Percentiles rank a stretch among this genome's conserved stretches.
Conservation (phyloP, 2,329 filamentous ascomycete genomes). For the Alternaria viburni region DNA sequence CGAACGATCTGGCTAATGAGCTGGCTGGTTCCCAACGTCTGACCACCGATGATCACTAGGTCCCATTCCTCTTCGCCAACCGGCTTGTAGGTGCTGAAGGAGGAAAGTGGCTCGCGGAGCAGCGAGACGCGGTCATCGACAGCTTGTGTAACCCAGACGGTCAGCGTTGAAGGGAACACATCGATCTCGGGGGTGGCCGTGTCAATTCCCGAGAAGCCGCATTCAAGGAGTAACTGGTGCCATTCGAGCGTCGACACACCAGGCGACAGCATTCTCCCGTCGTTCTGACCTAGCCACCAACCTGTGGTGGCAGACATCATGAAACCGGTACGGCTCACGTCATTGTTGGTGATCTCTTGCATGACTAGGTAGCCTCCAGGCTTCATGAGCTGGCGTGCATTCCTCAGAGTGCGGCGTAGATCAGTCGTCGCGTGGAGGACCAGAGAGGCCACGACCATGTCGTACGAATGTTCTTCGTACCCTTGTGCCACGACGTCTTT, state of each 20-base stretch:
- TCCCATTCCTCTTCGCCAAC: background rate
- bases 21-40: background rate
- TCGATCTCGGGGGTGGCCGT: background rate
- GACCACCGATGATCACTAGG: background rate
- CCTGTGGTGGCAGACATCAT: constrained; percentile 25
- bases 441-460: constrained; percentile 21
- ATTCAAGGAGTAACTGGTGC: constrained; percentile 13
- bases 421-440: constrained; percentile 17
- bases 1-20: background rate
- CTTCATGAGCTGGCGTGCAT: constrained; percentile 20
- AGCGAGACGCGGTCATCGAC: constrained; percentile 4
- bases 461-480: constrained; percentile 12
- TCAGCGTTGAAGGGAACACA: background rate
- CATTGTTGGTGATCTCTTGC: constrained; percentile 18
- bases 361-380: constrained; percentile 55
- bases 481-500: constrained; percentile 38
- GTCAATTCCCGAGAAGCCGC: background rate
- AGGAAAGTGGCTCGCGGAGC: constrained; percentile 1
- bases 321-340: background rate
- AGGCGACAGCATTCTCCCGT: constrained; percentile 2
- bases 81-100: background rate
- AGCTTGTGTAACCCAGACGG: background rate
- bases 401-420: constrained; percentile 13
- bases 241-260: constrained; percentile 21
- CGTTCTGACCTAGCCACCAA: constrained; percentile 44